These are phyloP conservation scores for Salvia hispanica DNA, from an alignment of 257 asterid species.

Conservation along the genomic window DNA sequence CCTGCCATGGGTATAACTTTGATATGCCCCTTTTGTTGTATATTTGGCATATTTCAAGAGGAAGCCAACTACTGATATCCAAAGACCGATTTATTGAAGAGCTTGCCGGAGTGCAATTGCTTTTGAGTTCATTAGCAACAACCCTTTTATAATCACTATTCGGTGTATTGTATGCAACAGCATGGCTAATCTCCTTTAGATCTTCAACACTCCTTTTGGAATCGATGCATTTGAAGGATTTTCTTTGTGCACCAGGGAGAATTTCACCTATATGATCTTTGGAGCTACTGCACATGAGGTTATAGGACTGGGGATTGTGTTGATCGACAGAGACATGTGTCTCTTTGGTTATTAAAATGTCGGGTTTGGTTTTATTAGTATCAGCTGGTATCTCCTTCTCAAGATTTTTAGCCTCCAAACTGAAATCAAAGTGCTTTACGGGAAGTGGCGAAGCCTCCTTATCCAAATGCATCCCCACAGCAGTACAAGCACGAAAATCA, in stretches of 20 bases:
- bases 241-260: slow-evolving; percentile 38
- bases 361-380: slow-evolving; percentile 36
- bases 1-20: slow-evolving; percentile 95
- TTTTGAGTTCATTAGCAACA: slow-evolving; percentile 42
- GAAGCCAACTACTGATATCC: slow-evolving; percentile 87
- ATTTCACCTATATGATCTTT: slow-evolving; percentile 34
- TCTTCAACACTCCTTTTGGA: slow-evolving; percentile 36
- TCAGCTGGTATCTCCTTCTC: slow-evolving; percentile 40
- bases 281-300: slow-evolving; percentile 21
- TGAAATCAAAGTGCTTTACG: slow-evolving; percentile 91
- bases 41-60: slow-evolving; percentile 77
- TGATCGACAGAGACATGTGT: slow-evolving; percentile 40
- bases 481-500: slow-evolving; percentile 46
- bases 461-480: slow-evolving; percentile 47
- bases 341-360: slow-evolving; percentile 34
- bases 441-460: slow-evolving; percentile 83
- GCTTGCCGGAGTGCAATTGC: slow-evolving; percentile 68
- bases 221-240: slow-evolving; percentile 33
- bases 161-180: slow-evolving; percentile 42
- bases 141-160: slow-evolving; percentile 36
- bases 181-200: slow-evolving; percentile 37
- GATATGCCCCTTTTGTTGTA: slow-evolving; percentile 84
- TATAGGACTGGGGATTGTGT: slow-evolving; percentile 28
- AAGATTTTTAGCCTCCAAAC: slow-evolving; percentile 51
- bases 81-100: slow-evolving; percentile 50